These are phyloP conservation scores for Neurospora terricola DNA, from an alignment of 495 filamentous ascomycete species.

Conservation along the genomic window DNA sequence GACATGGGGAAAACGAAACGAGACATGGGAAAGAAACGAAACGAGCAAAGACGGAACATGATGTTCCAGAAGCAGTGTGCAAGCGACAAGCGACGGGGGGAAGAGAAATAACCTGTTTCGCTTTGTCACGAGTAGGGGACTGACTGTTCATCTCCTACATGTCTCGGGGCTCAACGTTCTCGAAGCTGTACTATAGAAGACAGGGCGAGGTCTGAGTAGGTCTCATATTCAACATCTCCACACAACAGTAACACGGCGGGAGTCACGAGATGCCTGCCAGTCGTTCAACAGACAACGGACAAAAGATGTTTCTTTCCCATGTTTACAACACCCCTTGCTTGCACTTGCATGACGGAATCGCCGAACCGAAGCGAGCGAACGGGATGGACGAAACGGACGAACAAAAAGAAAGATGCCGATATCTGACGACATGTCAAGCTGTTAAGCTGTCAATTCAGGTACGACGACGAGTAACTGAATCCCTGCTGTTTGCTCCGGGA, in stretches of 20 bases:
- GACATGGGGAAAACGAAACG: background rate
- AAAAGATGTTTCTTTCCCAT: background rate
- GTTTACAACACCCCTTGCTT: background rate
- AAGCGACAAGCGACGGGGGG: background rate
- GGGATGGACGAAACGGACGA: background rate
- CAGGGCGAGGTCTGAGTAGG: background rate
- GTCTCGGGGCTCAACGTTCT: background rate
- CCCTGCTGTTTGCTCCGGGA: background rate
- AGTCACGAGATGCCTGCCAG: background rate
- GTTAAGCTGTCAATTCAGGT: background rate
- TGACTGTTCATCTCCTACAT: background rate
- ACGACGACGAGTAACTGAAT: background rate
- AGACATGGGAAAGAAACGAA: background rate
- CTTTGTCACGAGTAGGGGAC: background rate
- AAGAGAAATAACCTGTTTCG: background rate
- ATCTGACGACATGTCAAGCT: background rate
- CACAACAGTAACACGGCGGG: too few relatives aligned
- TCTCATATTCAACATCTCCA: background rate
- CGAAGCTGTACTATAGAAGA: background rate
- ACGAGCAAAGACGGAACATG: background rate
- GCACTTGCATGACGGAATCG: background rate
- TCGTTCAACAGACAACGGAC: background rate
- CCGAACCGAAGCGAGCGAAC: background rate
- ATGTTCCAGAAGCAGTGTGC: background rate
- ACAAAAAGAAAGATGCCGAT: background rate